Evolutionary conservation across 305 asterid species (phyloP).

Genomic region (Rubia tinctorum): DNA sequence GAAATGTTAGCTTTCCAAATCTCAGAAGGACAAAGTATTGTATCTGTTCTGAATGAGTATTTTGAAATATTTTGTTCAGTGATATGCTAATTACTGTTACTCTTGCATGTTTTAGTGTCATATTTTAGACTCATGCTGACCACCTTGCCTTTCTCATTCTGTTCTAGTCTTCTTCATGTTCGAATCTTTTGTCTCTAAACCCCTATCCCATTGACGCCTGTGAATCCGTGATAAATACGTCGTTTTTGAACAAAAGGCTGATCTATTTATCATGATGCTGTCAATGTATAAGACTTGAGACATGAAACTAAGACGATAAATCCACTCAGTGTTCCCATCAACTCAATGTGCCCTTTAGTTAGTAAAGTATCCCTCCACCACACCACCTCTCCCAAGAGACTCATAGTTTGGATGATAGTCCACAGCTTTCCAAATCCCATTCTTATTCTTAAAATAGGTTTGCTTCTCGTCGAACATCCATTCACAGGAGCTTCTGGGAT

Average conservation of each 20-base stretch:
- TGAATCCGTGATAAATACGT: background rate
- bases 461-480: constrained; percentile 24
- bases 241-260: background rate
- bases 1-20: background rate
- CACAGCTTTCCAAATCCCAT: constrained; percentile 5
- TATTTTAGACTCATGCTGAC: background rate
- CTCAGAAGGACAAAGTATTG: background rate
- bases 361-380: constrained; percentile 20
- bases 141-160: background rate
- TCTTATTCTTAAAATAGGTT: constrained; percentile 3
- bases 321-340: background rate
- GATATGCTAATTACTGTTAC: background rate
- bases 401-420: constrained; percentile 27
- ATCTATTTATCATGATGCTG: background rate
- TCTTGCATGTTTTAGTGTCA: background rate
- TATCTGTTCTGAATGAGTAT: background rate
- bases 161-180: background rate
- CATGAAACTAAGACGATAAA: background rate
- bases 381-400: constrained; percentile 28
- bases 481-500: background rate
- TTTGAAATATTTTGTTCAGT: background rate
- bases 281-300: background rate
- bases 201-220: background rate
- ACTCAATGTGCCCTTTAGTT: constrained; percentile 5
- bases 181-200: background rate